These are phyloP conservation scores for Suillus fuscotomentosus DNA, from an alignment of 768 basidiomycete species.

Conservation along the genomic window DNA sequence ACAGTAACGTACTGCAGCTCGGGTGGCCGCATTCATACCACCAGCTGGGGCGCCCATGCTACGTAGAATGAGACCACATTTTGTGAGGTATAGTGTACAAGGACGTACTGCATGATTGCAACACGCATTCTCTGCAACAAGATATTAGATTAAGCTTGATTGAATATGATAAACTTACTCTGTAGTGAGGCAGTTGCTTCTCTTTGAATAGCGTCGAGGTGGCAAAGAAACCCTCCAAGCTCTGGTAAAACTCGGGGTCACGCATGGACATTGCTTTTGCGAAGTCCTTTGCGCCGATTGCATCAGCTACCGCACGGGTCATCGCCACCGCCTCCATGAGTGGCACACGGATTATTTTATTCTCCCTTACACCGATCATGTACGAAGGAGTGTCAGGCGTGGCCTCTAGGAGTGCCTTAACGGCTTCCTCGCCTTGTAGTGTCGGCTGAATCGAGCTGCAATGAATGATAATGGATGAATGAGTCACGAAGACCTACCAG, in stretches of 20 bases:
- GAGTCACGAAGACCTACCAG: slow-evolving; percentile 49
- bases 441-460: slow-evolving; percentile 63
- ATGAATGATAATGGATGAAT: neutral
- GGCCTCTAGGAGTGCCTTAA: slow-evolving; percentile 82
- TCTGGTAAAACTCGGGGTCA: slow-evolving; percentile 90
- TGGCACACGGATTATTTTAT: slow-evolving; percentile 90
- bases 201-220: slow-evolving; percentile 63
- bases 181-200: slow-evolving; percentile 47
- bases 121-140: slow-evolving; percentile 64
- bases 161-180: slow-evolving; percentile 33
- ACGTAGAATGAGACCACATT: slow-evolving; percentile 6
- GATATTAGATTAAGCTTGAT: slow-evolving; percentile 11
- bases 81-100: neutral
- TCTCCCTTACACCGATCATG: slow-evolving; percentile 95
- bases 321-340: slow-evolving; percentile 90
- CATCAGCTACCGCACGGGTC: slow-evolving; percentile 84
- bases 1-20: slow-evolving; percentile 92
- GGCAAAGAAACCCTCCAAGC: slow-evolving; percentile 78
- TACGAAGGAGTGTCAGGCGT: slow-evolving; percentile 91
- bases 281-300: slow-evolving; percentile 83
- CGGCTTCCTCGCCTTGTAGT: slow-evolving; percentile 93
- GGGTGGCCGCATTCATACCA: slow-evolving; percentile 98
- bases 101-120: slow-evolving; percentile 78
- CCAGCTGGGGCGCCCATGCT: slow-evolving; percentile 97
- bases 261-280: slow-evolving; percentile 82